Conservation (phyloP, 768 basidiomycete species). For the Lanmaoa rubissima region DNA sequence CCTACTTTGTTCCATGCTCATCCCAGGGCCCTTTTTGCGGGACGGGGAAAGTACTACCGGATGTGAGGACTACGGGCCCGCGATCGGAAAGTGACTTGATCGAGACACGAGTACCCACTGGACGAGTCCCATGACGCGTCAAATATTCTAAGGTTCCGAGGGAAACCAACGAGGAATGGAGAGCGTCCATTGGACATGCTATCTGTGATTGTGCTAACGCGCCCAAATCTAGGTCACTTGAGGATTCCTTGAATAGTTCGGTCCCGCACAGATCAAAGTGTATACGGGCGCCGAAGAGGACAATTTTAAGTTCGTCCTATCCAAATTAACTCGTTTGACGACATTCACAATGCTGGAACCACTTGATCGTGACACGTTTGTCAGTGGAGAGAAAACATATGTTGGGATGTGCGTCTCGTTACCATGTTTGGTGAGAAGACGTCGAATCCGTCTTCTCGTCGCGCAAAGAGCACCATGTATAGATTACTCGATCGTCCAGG, state of each 20-base stretch:
- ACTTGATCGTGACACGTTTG: neutral
- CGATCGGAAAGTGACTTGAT: neutral
- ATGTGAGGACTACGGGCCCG: neutral
- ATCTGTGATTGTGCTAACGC: neutral
- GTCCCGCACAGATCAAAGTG: neutral
- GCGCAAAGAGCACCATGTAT: neutral
- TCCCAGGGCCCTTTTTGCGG: constrained; percentile 25
- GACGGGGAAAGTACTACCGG: constrained; percentile 2
- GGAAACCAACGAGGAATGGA: neutral
- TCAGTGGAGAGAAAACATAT: neutral
- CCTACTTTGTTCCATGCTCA: constrained; percentile 33
- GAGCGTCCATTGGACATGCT: neutral
- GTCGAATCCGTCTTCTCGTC: neutral
- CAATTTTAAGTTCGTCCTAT: neutral
- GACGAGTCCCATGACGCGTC: constrained; percentile 2
- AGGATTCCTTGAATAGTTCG: neutral
- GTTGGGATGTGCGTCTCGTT: neutral
- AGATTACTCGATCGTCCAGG: neutral
- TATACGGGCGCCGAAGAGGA: neutral
- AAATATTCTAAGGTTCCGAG: neutral
- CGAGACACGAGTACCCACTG: neutral
- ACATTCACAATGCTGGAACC: neutral
- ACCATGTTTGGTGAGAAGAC: neutral
- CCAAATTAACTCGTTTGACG: neutral
- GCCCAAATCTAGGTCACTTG: neutral